Evolutionary conservation across 441 rosid genomes (phyloP).

Genomic region (Syzygium malaccense): DNA sequence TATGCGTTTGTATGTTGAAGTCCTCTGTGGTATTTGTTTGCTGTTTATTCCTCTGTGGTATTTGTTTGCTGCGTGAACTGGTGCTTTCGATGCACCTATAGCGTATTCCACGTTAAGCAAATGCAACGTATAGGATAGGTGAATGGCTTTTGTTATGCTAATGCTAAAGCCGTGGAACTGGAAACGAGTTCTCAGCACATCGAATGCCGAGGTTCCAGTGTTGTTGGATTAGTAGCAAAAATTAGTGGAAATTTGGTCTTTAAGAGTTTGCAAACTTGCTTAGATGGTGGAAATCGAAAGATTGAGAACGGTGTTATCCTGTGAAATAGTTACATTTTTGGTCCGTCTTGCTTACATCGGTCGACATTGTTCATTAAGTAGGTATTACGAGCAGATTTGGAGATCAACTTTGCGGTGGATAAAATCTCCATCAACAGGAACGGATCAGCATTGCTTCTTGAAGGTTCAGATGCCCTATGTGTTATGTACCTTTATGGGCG

Average conservation of each 20-base stretch:
- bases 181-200: neutral
- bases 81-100: neutral
- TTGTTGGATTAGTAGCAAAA: neutral
- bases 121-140: neutral
- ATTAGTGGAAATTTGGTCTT: neutral
- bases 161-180: neutral
- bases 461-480: slow-evolving; percentile 60
- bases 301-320: neutral
- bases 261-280: neutral
- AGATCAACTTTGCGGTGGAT: slow-evolving; percentile 40
- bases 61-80: neutral
- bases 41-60: neutral
- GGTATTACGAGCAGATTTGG: slow-evolving; percentile 65
- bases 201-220: neutral
- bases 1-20: neutral
- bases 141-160: neutral
- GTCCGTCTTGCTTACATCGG: neutral
- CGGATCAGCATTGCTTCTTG: slow-evolving; percentile 70
- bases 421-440: slow-evolving; percentile 74
- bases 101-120: neutral
- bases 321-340: neutral
- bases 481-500: slow-evolving; percentile 79
- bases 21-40: neutral
- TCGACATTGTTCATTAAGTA: slow-evolving; percentile 10
- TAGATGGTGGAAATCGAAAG: neutral